Base-by-base conservation (phyloP, 1,284 basidiomycete genomes). In the Puccinia triticina region DNA sequence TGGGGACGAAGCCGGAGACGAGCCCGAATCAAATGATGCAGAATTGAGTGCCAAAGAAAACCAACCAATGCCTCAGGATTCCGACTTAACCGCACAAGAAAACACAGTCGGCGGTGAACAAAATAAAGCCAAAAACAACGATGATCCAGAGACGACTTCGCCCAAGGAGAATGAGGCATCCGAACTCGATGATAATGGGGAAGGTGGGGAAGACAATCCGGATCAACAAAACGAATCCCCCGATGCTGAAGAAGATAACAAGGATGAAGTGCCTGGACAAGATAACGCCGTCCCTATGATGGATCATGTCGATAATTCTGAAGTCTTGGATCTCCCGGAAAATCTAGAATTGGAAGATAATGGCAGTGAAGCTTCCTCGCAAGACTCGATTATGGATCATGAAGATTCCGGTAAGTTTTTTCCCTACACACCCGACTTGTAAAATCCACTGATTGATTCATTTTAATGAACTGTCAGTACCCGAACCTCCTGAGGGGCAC, bases 1-100 rank as follows among this genome's bases (percentile, higher is more conserved):
- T 84, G 92, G 96, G 84, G 86, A 88, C 40, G 89, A 90, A 14
- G 85, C 88, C 5, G 87, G 89, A 55, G 53, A 80, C 74, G 90
- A 91, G 21, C 88, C 89, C 23, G 88, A 90, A 40, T 88, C 90
- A 77, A 87, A 89, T 55, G 26, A 59, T 34, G 55, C 79, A 21
- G 69, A 73, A 29, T 59, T 81, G 69, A 50, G 69, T 48, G 53
- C 61, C 53, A 76, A 61, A 77, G 74, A 61, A 53, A 61, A 74
- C 32, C 37, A 66, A 34, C n/a, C 74, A 37, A 66, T 57, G 55
- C 82, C 82, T 1, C 32, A 81, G 64, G 69, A 73, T n/a, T 81
- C 79, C 26, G 69, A 64, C 10, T 34, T 81, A 29, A 37, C 53
- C 0, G 79, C 79, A 29, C n/a, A 80, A 72, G 77, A 80, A 29